These are phyloP conservation scores for Neonothopanus nambi DNA, from an alignment of 1,284 basidiomycete species.

Conservation along the genomic window DNA sequence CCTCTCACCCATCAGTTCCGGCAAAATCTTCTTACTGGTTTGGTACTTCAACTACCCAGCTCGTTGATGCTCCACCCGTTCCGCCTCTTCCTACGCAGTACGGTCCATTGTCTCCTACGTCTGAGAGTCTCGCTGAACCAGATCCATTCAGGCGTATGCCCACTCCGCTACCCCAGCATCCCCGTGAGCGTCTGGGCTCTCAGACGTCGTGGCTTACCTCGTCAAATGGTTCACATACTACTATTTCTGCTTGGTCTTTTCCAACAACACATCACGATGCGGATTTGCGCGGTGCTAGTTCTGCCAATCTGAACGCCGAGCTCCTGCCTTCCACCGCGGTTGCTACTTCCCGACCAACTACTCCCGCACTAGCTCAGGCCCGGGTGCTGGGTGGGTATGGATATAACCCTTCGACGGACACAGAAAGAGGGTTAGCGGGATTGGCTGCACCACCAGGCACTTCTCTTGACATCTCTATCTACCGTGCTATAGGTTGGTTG, in stretches of 20 bases:
- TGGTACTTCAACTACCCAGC: conserved; percentile 42
- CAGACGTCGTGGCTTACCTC: conserved; percentile 74
- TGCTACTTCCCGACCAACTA: conserved; percentile 40
- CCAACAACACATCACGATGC: conserved; percentile 44
- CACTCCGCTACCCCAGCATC: conserved; percentile 34
- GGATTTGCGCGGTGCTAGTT: conserved; percentile 29
- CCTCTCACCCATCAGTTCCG: conserved; percentile 47
- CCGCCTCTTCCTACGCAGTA: conserved; percentile 63
- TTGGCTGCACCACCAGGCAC: conserved; percentile 41
- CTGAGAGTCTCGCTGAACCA: conserved; percentile 44
- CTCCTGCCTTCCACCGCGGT: conserved; percentile 37
- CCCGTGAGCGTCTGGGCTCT: conserved; percentile 52
- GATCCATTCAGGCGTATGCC: conserved; percentile 62
- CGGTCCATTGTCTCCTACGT: conserved; percentile 44
- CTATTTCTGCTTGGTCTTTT: conserved; percentile 67
- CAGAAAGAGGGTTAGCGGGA: conserved; percentile 52
- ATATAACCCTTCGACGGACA: conserved; percentile 42
- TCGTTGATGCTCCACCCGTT: conserved; percentile 52
- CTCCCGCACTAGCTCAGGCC: conserved; percentile 55
- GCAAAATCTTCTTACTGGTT: conserved; percentile 65
- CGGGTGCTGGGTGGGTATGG: conserved; percentile 68
- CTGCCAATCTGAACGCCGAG: conserved; percentile 41
- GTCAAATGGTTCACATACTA: conserved; percentile 53
- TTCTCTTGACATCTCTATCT: conserved; percentile 54
- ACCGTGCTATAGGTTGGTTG: conserved; percentile 60